Base-by-base conservation (phyloP, 2,329 filamentous ascomycete species). In the Paraconiothyrium brasiliense region DNA sequence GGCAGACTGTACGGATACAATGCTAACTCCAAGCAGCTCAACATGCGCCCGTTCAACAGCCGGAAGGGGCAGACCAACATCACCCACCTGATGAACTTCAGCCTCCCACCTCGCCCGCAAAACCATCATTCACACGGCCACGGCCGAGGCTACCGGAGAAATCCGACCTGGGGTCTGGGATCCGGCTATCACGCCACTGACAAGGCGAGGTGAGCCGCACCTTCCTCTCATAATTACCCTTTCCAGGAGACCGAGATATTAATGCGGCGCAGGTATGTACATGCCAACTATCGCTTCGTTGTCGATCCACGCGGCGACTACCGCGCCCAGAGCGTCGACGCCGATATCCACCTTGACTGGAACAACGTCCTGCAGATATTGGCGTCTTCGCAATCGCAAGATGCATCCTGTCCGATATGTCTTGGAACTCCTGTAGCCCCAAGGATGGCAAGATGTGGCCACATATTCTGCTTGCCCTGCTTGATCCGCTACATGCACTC, bases 241-340 rank as follows among this genome's bases (percentile, higher is more conserved):
- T 48, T n/a, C 11, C 16, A 14, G n/a, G n/a, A 32, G 11, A 13
- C 1, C 5, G 13, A 32, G 14, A 32, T 6, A 48, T 63, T 70
- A 44, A 68, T 55, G 37, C 10, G 9, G 20, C 11, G 1, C 41
- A 91, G 90, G 83, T 93, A 92, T 69, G 90, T 99, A 16, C 94
- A 99, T 78, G 93, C 95, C 67, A 99, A 99, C 78, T 99, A 99
- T 76, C 91, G 95, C 59, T 99, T 99, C 77, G 91, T 99, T 61
- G 94, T 99, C 55, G 90, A 92, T 62, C 94, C 95, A 3, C 85
- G 88, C 59, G 90, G 89, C 60, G 87, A 90, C 72, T 99, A 98
- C 76, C 85, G 87, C 62, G 86, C 87, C 6, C 93, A 98, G 75
- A 91, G 92, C 27, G 85, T 87, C 49, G 93, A 98, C 77, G 91